phyloP scores from a whole-genome alignment of 176 grass and related monocot genomes.

The Avena atlantica region DNA sequence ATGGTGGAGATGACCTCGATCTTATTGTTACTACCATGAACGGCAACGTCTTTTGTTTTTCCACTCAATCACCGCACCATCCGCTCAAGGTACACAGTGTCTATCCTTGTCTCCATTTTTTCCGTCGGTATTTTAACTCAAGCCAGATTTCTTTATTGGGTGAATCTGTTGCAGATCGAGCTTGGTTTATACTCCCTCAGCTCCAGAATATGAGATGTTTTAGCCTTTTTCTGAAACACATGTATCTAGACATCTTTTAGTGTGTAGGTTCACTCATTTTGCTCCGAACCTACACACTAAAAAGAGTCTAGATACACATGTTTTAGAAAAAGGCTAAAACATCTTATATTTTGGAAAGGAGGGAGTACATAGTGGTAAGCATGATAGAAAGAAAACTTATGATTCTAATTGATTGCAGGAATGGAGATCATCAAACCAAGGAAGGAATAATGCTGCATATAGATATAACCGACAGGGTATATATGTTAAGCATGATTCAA shows the following conservation, averaged over 20 bases:
- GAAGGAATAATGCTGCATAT: conserved; percentile 84
- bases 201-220: too few species aligned
- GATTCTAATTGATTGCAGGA: conserved; percentile 59
- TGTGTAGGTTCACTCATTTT: too few species aligned
- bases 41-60: conserved; percentile 97
- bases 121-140: not conserved
- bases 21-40: conserved; percentile 98
- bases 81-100: conserved; percentile 73
- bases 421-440: conserved; percentile 88
- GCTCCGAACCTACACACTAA: too few species aligned
- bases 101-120: not conserved
- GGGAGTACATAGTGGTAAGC: not conserved
- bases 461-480: conserved; percentile 74
- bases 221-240: too few species aligned
- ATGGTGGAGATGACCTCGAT: conserved; percentile 98
- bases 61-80: conserved; percentile 91
- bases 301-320: too few species aligned
- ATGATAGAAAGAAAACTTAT: not conserved
- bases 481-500: conserved; percentile 68
- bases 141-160: conserved; percentile 7
- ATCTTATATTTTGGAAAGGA: too few species aligned
- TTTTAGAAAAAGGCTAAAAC: too few species aligned
- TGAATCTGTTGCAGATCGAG: conserved; percentile 23
- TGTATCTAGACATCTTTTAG: too few species aligned
- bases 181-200: not conserved